Base-by-base conservation (phyloP, 371 early-diverging fungal species). In the Mucor piriformis region DNA sequence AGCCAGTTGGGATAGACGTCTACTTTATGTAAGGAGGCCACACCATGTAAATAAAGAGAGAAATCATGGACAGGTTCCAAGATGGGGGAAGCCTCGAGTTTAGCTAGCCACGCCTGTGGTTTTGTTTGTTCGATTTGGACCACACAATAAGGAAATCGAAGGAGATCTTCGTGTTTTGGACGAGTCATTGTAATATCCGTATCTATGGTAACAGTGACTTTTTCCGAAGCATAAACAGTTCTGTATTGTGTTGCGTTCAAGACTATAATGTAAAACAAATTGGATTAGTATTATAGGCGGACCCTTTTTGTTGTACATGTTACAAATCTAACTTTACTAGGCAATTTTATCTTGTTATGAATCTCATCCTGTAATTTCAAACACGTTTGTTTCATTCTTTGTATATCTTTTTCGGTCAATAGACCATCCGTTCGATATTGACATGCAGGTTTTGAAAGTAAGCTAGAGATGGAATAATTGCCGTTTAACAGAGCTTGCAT, bases 131-230 rank as follows among this genome's bases (percentile, higher is more conserved):
- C 50, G 1, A 66, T 43, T 37, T 57, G 61, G 35, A 66, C 32
- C 8, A 66, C 42, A 42, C 66, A 66, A 21, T 66, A 57, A 34
- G 66, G 66, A 33, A 61, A 66, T 6, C 44, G 55, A n/a, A 25
- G 25, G 10, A 24, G n/a, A 2, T 43, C 42, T 20, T 51, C 18
- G 3, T 23, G 2, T 23, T 21, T 5, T 18, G 46, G n/a, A 37
- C 37, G 37, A 18, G 42, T 18, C 5, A 42, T 18, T 15, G 48
- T 13, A 34, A 66, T 66, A 21, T 66, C 62, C 20, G 57, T 57
- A 53, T 66, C 66, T 25, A 66, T 48, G 11, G 61, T 52, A 7
- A 66, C 42, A 8, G 52, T 51, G 6, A 61, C 16, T 11, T 32
- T 20, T 6, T n/a, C 33, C 23, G 54, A 48, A n/a, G 29, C 25